These are phyloP conservation scores for Rosa lucieae DNA, from an alignment of 306 rosid species.

Conservation along the genomic window DNA sequence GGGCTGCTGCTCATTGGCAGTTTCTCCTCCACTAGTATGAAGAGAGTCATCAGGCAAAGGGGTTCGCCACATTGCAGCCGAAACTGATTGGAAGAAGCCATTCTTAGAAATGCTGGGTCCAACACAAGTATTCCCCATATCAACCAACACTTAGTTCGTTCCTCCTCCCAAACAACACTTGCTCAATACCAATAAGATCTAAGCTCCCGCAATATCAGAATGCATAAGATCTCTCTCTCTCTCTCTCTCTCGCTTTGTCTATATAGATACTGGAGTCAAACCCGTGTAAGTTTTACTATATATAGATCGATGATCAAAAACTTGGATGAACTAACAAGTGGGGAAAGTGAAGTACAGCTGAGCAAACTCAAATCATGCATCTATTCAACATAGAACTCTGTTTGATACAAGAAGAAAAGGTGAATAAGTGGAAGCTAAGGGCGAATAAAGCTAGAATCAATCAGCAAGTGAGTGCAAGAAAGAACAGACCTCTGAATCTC, in stretches of 20 bases:
- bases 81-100: slow-evolving; percentile 85
- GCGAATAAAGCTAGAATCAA: too few relatives aligned
- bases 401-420: neutral
- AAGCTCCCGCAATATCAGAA: neutral
- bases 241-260: too few relatives aligned
- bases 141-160: slow-evolving; percentile 2
- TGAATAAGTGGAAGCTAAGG: too few relatives aligned
- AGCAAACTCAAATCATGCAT: neutral
- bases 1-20: slow-evolving; percentile 31
- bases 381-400: neutral
- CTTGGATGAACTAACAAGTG: neutral
- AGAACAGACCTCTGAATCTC: slow-evolving; percentile 13
- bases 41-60: slow-evolving; percentile 57
- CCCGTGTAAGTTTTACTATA: neutral
- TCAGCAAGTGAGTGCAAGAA: neutral
- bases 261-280: neutral
- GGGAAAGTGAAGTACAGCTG: slow-evolving; percentile 4
- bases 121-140: slow-evolving; percentile 93
- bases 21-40: slow-evolving; percentile 47
- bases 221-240: slow-evolving; percentile 44
- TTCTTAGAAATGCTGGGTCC: slow-evolving; percentile 86
- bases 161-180: too few relatives aligned
- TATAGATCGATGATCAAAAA: too few relatives aligned
- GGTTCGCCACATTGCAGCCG: slow-evolving; percentile 90
- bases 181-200: neutral